Conservation (phyloP, 2,329 filamentous ascomycete genomes). For the Fusarium proliferatum region DNA sequence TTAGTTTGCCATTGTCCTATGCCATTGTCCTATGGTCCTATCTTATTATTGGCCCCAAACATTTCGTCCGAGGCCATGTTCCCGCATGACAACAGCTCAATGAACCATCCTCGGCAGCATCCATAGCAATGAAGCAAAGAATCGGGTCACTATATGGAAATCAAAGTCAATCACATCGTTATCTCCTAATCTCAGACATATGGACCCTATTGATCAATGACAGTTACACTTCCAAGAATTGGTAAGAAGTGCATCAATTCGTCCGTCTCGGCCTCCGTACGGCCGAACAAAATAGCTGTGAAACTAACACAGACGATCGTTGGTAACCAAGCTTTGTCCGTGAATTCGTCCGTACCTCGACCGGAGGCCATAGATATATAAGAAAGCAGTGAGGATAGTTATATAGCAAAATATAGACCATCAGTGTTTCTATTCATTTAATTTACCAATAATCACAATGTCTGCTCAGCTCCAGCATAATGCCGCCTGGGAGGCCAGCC, state of each 20-base stretch:
- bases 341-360: slow-evolving; percentile 23
- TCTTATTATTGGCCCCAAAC: not conserved
- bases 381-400: not conserved
- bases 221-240: not conserved
- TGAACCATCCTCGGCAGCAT: not conserved
- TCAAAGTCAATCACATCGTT: fast-evolving
- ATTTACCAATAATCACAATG: slow-evolving; percentile 19
- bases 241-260: not conserved
- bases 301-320: not conserved
- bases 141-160: too few species aligned
- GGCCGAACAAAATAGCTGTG: not conserved
- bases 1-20: fast-evolving
- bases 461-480: slow-evolving; percentile 34
- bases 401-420: not conserved
- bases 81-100: not conserved
- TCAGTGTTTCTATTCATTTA: not conserved
- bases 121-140: not conserved
- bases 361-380: slow-evolving; percentile 25
- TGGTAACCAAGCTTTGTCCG: slow-evolving; percentile 2
- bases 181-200: not conserved
- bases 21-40: too few species aligned
- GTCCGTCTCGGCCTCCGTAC: slow-evolving; percentile 40
- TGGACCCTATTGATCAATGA: not conserved
- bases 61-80: not conserved
- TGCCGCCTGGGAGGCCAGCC: slow-evolving; percentile 36